Evolutionary conservation across 1,139 yeast species (phyloP).

Genomic region (Geotrichum reessii): DNA sequence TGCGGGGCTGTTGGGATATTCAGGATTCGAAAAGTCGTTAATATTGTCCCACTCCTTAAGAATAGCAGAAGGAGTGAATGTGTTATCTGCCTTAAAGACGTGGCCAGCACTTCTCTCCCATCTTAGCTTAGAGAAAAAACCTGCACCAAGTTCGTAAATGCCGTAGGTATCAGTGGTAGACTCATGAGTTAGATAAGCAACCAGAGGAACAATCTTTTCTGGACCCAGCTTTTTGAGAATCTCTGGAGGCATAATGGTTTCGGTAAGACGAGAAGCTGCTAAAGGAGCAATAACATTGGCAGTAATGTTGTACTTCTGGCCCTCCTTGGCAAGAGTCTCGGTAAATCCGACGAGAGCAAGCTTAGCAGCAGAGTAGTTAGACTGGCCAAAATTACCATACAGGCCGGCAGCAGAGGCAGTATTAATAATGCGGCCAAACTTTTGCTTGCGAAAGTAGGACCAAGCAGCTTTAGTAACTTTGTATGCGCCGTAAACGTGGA

Average conservation of each 20-base stretch:
- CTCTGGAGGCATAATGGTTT: slow-evolving; percentile 78
- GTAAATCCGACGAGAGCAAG: slow-evolving; percentile 85
- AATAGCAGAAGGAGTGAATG: slow-evolving; percentile 82
- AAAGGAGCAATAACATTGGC: slow-evolving; percentile 90
- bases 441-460: slow-evolving; percentile 82
- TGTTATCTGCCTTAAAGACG: slow-evolving; percentile 68
- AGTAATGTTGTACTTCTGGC: slow-evolving; percentile 71
- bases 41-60: slow-evolving; percentile 63
- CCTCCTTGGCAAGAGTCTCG: slow-evolving; percentile 94
- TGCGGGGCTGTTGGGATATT: slow-evolving; percentile 53
- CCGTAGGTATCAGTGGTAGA: slow-evolving; percentile 57
- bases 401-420: slow-evolving; percentile 96
- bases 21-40: slow-evolving; percentile 56
- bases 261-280: slow-evolving; percentile 96
- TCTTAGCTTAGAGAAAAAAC: slow-evolving; percentile 83
- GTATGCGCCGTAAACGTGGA: slow-evolving; percentile 86
- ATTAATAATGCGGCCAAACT: slow-evolving; percentile 81
- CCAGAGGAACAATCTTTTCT: slow-evolving; percentile 86
- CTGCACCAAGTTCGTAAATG: slow-evolving; percentile 90
- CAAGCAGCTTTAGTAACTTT: slow-evolving; percentile 86
- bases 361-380: slow-evolving; percentile 94
- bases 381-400: slow-evolving; percentile 95
- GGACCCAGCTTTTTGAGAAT: slow-evolving; percentile 76
- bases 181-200: slow-evolving; percentile 72
- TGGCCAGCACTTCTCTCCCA: slow-evolving; percentile 94